Percentiles rank a stretch among this genome's conserved stretches.
Evolutionary conservation across 2,329 filamentous ascomycete species (phyloP).

Genomic region (Orbilia oligospora): DNA sequence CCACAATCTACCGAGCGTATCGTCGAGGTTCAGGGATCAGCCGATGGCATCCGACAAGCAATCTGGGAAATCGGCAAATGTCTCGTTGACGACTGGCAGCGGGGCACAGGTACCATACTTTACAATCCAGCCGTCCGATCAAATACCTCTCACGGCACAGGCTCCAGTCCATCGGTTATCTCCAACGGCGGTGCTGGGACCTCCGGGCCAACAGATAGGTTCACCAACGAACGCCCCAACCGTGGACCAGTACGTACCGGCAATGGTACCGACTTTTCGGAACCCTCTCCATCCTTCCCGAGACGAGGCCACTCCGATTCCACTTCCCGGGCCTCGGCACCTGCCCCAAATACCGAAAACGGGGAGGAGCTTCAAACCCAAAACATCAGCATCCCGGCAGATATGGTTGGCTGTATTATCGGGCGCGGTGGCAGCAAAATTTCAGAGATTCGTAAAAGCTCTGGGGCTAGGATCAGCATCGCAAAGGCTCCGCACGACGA

Average conservation of each 20-base stretch:
- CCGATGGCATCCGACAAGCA: constrained; percentile 94
- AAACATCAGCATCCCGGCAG: constrained; percentile 98
- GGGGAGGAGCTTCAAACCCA: constrained; percentile 98
- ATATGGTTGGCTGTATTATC: constrained; percentile 99
- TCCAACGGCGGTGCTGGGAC: constrained; percentile 69
- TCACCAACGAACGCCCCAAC: constrained; percentile 70
- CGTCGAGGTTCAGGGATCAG: constrained; percentile 94
- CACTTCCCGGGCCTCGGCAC: constrained; percentile 78
- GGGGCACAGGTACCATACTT: constrained; percentile 94
- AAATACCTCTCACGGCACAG: constrained; percentile 75
- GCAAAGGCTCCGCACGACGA: constrained; percentile 88
- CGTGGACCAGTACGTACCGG: constrained; percentile 88
- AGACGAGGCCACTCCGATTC: constrained; percentile 77
- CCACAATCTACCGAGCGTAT: constrained; percentile 98
- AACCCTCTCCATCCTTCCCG: constrained; percentile 67
- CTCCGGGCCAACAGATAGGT: constrained; percentile 68
- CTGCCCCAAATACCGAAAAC: constrained; percentile 77
- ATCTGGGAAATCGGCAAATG: constrained; percentile 99
- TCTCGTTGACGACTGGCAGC: constrained; percentile 96
- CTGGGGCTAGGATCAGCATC: constrained; percentile 84
- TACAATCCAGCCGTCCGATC: constrained; percentile 97
- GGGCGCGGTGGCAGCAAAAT: constrained; percentile 96
- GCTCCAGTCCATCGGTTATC: constrained; percentile 65
- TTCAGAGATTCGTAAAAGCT: constrained; percentile 97
- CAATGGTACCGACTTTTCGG: constrained; percentile 97